Conservation (phyloP, 2,329 filamentous ascomycete genomes). For the Calonectria hongkongensis region DNA sequence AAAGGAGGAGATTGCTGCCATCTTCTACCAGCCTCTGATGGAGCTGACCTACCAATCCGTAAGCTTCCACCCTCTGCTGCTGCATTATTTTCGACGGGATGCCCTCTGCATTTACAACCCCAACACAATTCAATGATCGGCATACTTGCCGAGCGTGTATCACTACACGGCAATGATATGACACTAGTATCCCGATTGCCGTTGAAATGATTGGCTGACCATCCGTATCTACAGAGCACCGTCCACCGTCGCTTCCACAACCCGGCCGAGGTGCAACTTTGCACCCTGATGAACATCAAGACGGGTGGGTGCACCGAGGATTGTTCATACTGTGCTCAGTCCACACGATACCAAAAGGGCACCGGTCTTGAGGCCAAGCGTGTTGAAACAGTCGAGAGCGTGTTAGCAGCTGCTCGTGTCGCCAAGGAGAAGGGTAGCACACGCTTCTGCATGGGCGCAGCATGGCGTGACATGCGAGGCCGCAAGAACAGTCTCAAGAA, state of each 20-base stretch:
- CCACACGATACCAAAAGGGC: conserved; percentile 85
- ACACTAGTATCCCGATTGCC: conserved; percentile 30
- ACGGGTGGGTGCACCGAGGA: conserved; percentile 94
- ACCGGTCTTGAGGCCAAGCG: conserved; percentile 88
- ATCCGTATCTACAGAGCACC: conserved; percentile 71
- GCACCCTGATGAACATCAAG: conserved; percentile 97
- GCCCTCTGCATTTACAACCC: neutral
- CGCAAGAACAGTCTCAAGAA: conserved; percentile 89
- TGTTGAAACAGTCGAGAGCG: conserved; percentile 86
- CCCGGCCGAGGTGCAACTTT: conserved; percentile 90
- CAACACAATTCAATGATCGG: conserved; percentile 19
- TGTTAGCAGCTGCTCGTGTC: conserved; percentile 84
- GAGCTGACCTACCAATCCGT: conserved; percentile 86
- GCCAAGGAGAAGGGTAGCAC: conserved; percentile 91
- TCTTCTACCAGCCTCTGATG: conserved; percentile 89
- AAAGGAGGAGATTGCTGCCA: conserved; percentile 84
- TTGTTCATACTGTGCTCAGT: conserved; percentile 94
- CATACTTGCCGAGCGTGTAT: neutral
- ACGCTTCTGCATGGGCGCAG: conserved; percentile 95
- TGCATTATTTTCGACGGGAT: neutral
- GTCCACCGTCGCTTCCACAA: conserved; percentile 91
- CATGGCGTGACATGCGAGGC: conserved; percentile 95
- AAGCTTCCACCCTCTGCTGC: conserved; percentile 54
- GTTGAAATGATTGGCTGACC: conserved; percentile 44
- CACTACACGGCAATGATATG: conserved; percentile 10